A percentile compares a stretch with the other conserved stretches of the same genome.
phyloP scores from a whole-genome alignment of 768 basidiomycete species.

The Suillus variegatus region DNA sequence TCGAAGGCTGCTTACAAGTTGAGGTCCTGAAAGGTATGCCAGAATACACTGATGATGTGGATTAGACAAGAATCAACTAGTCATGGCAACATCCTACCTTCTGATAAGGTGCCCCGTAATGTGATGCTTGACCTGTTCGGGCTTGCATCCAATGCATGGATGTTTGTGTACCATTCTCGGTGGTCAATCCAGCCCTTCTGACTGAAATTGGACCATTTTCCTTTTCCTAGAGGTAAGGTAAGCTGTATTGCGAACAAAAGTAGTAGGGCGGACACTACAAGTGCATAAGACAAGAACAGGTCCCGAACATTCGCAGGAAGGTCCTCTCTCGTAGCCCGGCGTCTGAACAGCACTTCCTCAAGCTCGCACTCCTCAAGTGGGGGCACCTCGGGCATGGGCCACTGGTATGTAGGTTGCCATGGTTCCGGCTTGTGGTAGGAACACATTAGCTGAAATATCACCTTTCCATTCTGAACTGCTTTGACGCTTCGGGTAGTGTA shows the following conservation, averaged over 20 bases:
- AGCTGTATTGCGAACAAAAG: not conserved
- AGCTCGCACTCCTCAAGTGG: conserved; percentile 64
- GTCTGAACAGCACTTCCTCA: conserved; percentile 47
- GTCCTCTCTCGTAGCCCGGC: conserved; percentile 28
- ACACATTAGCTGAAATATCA: conserved; percentile 68
- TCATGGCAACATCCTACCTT: conserved; percentile 47
- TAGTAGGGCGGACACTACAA: conserved; percentile 17
- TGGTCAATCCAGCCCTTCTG: conserved; percentile 49
- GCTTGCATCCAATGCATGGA: conserved; percentile 85
- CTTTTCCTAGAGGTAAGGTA: conserved; percentile 51
- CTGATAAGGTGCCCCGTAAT: conserved; percentile 72
- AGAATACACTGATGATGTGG: conserved; percentile 63
- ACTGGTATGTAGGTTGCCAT: conserved; percentile 69
- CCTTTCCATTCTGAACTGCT: conserved; percentile 54
- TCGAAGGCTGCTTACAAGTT: conserved; percentile 56
- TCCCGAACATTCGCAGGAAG: conserved; percentile 36
- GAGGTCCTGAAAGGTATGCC: conserved; percentile 76
- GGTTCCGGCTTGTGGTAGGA: conserved; percentile 83
- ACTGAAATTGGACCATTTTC: conserved; percentile 67
- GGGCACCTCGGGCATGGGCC: conserved; percentile 63
- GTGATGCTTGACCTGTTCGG: conserved; percentile 51
- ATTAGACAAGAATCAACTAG: conserved; percentile 7
- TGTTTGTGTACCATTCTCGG: conserved; percentile 48
- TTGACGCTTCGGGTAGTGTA: conserved; percentile 69
- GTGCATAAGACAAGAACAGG: conserved; percentile 28